Percentiles rank a stretch among this genome's conserved stretches.
Evolutionary conservation across 2,329 filamentous ascomycete genomes (phyloP).

Genomic region (Phialocephala sp.): DNA sequence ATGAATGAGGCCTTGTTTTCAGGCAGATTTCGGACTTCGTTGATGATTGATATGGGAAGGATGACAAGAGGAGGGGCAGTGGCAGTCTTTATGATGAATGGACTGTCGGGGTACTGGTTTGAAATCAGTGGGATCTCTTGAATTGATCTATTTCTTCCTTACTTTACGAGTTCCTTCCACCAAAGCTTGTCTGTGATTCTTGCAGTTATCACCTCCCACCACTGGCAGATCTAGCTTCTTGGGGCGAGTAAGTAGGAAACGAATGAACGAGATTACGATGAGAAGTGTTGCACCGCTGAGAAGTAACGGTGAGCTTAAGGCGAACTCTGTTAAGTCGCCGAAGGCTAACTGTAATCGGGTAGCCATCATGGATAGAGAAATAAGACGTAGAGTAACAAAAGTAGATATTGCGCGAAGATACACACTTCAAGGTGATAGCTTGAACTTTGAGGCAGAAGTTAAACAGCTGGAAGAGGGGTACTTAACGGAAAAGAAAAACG

Average conservation of each 20-base stretch:
- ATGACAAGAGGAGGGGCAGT: slow-evolving; percentile 31
- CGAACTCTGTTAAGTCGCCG: neutral
- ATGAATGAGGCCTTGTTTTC: slow-evolving; percentile 35
- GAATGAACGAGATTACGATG: slow-evolving; percentile 12
- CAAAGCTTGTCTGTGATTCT: slow-evolving; percentile 16
- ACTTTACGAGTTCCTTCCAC: slow-evolving; percentile 23
- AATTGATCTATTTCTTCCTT: neutral
- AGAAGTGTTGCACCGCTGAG: slow-evolving; percentile 17
- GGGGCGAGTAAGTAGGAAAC: slow-evolving; percentile 17
- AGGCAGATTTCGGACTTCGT: slow-evolving; percentile 36
- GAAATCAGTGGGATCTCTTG: neutral
- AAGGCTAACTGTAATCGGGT: too few relatives aligned
- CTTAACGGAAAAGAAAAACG: neutral
- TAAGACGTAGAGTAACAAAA: too few relatives aligned
- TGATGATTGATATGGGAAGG: slow-evolving; percentile 32
- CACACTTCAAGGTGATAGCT: neutral
- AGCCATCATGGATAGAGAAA: too few relatives aligned
- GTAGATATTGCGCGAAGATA: too few relatives aligned
- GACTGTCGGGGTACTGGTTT: slow-evolving; percentile 32
- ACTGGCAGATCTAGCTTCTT: slow-evolving; percentile 23
- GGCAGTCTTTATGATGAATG: slow-evolving; percentile 25
- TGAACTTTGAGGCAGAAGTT: neutral
- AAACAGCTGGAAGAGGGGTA: neutral
- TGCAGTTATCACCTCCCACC: slow-evolving; percentile 5
- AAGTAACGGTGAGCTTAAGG: slow-evolving; percentile 11